These are phyloP conservation scores for Colletotrichum navitas DNA, from an alignment of 2,329 filamentous ascomycete genomes.

Conservation along the genomic window DNA sequence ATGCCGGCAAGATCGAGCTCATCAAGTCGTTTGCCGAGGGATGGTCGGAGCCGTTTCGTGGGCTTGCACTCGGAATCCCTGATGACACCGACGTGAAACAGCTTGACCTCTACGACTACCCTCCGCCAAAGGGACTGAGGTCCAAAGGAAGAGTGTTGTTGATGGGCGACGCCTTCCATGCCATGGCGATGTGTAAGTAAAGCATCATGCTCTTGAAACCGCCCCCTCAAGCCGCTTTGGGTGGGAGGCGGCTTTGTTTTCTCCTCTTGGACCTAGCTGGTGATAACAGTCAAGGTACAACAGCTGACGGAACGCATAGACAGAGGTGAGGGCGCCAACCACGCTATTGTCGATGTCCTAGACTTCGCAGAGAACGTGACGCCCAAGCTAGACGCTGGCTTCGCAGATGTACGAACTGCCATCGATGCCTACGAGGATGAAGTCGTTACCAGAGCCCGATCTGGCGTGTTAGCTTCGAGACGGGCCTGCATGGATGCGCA, in stretches of 20 bases:
- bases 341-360: constrained; percentile 65
- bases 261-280: background rate
- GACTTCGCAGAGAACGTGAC: constrained; percentile 56
- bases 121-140: constrained; percentile 53
- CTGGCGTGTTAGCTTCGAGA: constrained; percentile 63
- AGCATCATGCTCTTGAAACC: background rate
- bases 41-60: constrained; percentile 64
- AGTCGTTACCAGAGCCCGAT: constrained; percentile 57
- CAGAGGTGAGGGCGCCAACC: constrained; percentile 69
- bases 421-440: constrained; percentile 59
- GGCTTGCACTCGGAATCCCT: constrained; percentile 56
- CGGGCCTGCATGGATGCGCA: constrained; percentile 68
- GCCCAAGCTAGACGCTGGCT: constrained; percentile 40
- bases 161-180: constrained; percentile 68
- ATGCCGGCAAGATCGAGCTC: constrained; percentile 54
- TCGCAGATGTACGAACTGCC: constrained; percentile 45
- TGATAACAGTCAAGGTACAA: constrained; percentile 1
- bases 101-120: constrained; percentile 63
- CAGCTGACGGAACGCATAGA: constrained; percentile 52
- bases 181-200: constrained; percentile 71
- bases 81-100: constrained; percentile 57
- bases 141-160: constrained; percentile 58
- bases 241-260: background rate
- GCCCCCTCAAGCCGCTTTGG: background rate
- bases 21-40: constrained; percentile 58